phyloP scores from a whole-genome alignment of 2,329 filamentous ascomycete genomes.

The Venturiaceae sp. region DNA sequence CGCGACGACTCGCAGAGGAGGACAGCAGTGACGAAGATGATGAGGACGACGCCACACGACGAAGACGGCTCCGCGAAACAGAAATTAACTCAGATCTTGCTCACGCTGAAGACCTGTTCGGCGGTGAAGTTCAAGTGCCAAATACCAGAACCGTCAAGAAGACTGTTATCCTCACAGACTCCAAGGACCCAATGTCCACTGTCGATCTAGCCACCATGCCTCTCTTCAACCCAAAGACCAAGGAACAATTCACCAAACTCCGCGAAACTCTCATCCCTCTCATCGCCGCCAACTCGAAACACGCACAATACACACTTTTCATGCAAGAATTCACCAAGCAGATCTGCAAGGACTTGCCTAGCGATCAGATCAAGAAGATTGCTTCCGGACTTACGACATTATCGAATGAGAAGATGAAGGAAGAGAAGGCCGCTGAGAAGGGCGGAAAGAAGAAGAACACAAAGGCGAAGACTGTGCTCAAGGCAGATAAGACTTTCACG shows the following conservation, averaged over 20 bases:
- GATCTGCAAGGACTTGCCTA: slow-evolving; percentile 76
- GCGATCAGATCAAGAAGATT: slow-evolving; percentile 95
- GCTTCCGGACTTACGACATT: slow-evolving; percentile 79
- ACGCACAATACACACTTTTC: slow-evolving; percentile 84
- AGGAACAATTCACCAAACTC: slow-evolving; percentile 73
- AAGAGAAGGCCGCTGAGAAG: slow-evolving; percentile 92
- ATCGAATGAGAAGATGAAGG: slow-evolving; percentile 96
- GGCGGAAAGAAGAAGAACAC: slow-evolving; percentile 97
- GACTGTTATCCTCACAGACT: slow-evolving; percentile 58
- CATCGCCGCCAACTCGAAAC: slow-evolving; percentile 65
- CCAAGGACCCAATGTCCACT: slow-evolving; percentile 63
- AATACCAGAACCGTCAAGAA: slow-evolving; percentile 61
- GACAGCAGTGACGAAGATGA: slow-evolving; percentile 55
- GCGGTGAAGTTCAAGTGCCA: slow-evolving; percentile 55
- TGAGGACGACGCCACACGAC: slow-evolving; percentile 62
- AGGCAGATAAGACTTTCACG: slow-evolving; percentile 50
- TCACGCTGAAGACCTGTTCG: slow-evolving; percentile 88
- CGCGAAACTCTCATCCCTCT: slow-evolving; percentile 72
- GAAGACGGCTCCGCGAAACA: slow-evolving; percentile 63
- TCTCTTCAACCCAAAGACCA: slow-evolving; percentile 83
- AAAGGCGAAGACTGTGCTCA: slow-evolving; percentile 85
- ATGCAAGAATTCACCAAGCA: slow-evolving; percentile 85
- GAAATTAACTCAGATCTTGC: slow-evolving; percentile 84
- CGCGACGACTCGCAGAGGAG: slow-evolving; percentile 47
- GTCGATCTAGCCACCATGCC: slow-evolving; percentile 73